Evolutionary conservation across 2,329 filamentous ascomycete species (phyloP), one percentile per base, ranked within the genome.

Genomic region (Talaromyces sp.): DNA sequence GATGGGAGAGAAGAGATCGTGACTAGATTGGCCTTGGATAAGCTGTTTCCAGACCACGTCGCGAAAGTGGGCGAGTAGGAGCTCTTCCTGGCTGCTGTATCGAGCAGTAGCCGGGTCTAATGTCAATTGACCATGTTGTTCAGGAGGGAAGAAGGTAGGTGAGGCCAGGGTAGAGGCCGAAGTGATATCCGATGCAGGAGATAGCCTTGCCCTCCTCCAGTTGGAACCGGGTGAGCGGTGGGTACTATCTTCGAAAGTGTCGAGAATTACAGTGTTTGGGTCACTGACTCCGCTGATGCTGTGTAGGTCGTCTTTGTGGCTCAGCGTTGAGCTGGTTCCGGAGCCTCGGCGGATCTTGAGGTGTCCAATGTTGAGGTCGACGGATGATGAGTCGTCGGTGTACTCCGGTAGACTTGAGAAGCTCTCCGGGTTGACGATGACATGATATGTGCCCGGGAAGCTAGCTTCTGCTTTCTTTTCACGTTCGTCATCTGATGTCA

Each of bases 401-500:
- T 85, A 85, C 69, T 86, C 84, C 4, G 84, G 82, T 9, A 84
- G 73, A 35, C 79, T 75, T 31, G 78, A 76, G 69, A 87, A 87
- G 71, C 83, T 86, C 17, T 81, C 78, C 5, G 82, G 84, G 47
- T 85, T 84, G 63, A 83, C 80, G 22, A 87, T 76, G 22, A 87
- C 83, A 70, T 83, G 79, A 71, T 83, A 87, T 1, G 84, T 86
- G 17, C 85, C 85, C 1, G 85, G 84, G 39, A 73, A 75, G 43
- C 78, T 78, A 8, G 74, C 75, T 61, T 82, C 79, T 17, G 85
- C 85, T 70, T 87, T 87, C 65, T 77, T 80, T 70, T 87, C 85
- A 47, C 85, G 78, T 33, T 87, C 85, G 68, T 86, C 84, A 67
- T 87, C 85, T 33, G 79, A 86, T 1, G 79, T 83, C 62, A 87